These are phyloP conservation scores for Sistotremastrum suecicum DNA, from an alignment of 768 basidiomycete species.

Conservation along the genomic window DNA sequence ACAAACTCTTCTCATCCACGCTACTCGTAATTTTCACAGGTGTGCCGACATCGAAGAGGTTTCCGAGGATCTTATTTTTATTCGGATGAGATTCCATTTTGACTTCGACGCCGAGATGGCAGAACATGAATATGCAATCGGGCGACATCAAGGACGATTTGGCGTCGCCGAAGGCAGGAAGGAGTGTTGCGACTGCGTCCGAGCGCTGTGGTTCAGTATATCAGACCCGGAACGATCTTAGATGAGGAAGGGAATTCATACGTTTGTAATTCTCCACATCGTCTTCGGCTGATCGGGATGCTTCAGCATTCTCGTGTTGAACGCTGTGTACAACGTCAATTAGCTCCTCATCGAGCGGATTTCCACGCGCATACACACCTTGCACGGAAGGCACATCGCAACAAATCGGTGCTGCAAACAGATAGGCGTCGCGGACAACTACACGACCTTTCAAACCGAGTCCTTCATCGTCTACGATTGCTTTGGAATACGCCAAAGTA, in stretches of 20 bases:
- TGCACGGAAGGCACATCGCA: constrained; percentile 2
- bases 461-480: constrained; percentile 2
- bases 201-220: neutral
- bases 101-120: neutral
- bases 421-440: constrained; percentile 9
- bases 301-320: constrained; percentile 4
- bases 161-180: constrained; percentile 10
- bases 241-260: neutral
- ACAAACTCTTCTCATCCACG: neutral
- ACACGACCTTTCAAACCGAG: constrained; percentile 1
- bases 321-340: no score
- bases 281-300: constrained; percentile 2
- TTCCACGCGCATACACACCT: no score
- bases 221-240: neutral
- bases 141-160: neutral
- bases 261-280: constrained; percentile 8
- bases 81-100: neutral
- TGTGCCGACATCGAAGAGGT: neutral
- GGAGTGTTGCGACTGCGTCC: constrained; percentile 9
- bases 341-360: no score
- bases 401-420: constrained; percentile 8
- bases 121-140: neutral
- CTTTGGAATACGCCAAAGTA: constrained; percentile 8
- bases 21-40: neutral
- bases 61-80: constrained; percentile 1